These are phyloP conservation scores for Hydnomerulius pinastri DNA, from an alignment of 768 basidiomycete species.

Conservation along the genomic window DNA sequence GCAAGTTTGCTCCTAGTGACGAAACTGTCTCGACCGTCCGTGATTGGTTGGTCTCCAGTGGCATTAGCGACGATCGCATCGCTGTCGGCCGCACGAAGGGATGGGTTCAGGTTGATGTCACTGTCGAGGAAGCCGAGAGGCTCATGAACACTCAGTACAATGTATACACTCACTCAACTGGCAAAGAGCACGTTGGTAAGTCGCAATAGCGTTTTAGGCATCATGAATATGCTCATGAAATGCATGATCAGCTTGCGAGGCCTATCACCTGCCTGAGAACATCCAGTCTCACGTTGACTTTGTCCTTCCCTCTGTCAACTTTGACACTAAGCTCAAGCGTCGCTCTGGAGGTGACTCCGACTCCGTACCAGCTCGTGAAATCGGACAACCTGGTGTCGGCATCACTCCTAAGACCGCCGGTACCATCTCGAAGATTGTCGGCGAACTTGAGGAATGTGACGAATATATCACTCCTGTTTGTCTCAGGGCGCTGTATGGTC, in stretches of 20 bases:
- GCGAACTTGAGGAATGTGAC: conserved; percentile 22
- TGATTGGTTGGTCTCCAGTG: conserved; percentile 29
- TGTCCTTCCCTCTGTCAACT: conserved; percentile 38
- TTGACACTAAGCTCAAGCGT: conserved; percentile 23
- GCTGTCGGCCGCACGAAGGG: conserved; percentile 15
- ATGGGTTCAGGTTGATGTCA: conserved; percentile 30
- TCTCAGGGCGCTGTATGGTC: conserved; percentile 28
- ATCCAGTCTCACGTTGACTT: conserved; percentile 36
- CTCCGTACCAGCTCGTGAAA: conserved; percentile 2
- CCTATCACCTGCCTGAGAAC: conserved; percentile 34
- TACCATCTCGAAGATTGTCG: conserved; percentile 10
- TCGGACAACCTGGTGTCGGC: conserved; percentile 19
- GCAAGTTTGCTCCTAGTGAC: conserved; percentile 27
- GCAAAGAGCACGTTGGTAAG: conserved; percentile 27
- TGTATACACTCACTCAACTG: conserved; percentile 29
- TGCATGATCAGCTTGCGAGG: conserved; percentile 28
- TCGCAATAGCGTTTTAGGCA: background rate
- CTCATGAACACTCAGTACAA: conserved; percentile 36
- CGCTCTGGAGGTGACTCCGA: conserved; percentile 12
- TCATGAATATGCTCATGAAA: too few relatives aligned
- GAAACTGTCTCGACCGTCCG: conserved; percentile 25
- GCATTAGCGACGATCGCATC: conserved; percentile 24
- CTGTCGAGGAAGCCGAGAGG: conserved; percentile 33
- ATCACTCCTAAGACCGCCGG: conserved; percentile 17
- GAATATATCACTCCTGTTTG: conserved; percentile 33